These are phyloP conservation scores for Aurinia saxatilis DNA, from an alignment of 345 rosid genomes.

Conservation along the genomic window DNA sequence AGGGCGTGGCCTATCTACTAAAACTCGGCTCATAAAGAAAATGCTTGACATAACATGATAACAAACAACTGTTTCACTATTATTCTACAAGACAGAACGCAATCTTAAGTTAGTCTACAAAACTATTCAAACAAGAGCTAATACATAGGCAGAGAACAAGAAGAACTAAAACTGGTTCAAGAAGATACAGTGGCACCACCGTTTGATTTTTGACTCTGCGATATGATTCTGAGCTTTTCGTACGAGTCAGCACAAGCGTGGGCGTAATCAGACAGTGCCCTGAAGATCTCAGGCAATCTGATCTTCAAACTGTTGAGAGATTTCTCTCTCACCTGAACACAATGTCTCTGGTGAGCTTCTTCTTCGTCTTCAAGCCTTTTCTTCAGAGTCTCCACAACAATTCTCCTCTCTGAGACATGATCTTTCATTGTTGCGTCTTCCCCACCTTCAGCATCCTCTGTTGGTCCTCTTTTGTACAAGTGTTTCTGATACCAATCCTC, in stretches of 20 bases:
- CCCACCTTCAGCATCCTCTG: constrained; percentile 42
- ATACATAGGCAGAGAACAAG: no score
- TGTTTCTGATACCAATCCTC: constrained; percentile 87
- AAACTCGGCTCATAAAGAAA: no score
- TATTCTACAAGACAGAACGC: no score
- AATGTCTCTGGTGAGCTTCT: constrained; percentile 60
- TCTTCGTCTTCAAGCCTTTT: constrained; percentile 69
- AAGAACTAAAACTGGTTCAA: neutral
- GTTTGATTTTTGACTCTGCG: constrained; percentile 32
- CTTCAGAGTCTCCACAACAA: constrained; percentile 56
- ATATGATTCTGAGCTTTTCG: constrained; percentile 44
- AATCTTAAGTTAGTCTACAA: no score
- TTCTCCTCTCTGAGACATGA: constrained; percentile 65
- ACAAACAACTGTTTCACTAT: no score
- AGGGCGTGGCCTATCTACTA: constrained; percentile 20
- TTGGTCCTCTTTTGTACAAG: constrained; percentile 48
- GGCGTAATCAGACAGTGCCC: constrained; percentile 68
- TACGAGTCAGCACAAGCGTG: constrained; percentile 63
- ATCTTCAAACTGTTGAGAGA: constrained; percentile 73
- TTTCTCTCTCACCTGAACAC: constrained; percentile 89
- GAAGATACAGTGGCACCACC: constrained; percentile 10
- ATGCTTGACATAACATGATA: no score
- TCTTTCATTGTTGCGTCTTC: constrained; percentile 46
- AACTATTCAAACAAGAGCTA: no score
- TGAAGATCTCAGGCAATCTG: constrained; percentile 79